These are phyloP conservation scores for Veloporphyrellus conicus DNA, from an alignment of 1,284 basidiomycete species.

Conservation along the genomic window DNA sequence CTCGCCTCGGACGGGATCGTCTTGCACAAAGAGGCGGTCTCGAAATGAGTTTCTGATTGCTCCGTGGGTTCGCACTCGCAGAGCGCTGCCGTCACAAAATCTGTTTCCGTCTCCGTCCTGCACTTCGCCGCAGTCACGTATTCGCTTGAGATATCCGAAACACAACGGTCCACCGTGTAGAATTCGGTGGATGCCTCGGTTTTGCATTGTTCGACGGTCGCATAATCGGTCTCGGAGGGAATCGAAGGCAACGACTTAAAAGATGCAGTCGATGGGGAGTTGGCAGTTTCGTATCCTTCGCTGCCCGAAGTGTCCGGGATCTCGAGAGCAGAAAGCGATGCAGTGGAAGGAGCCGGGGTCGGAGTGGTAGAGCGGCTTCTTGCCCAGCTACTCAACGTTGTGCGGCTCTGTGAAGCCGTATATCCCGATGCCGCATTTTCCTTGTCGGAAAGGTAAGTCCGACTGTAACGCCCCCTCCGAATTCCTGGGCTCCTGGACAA, in stretches of 20 bases:
- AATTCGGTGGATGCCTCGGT: conserved; percentile 48
- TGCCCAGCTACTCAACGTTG: conserved; percentile 35
- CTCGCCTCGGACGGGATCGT: conserved; percentile 39
- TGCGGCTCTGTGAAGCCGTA: conserved; percentile 31
- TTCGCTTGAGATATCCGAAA: conserved; percentile 37
- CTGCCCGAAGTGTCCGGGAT: conserved; percentile 31
- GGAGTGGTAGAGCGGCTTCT: conserved; percentile 32
- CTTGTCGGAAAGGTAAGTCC: conserved; percentile 45
- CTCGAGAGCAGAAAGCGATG: conserved; percentile 28
- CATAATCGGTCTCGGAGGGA: conserved; percentile 50
- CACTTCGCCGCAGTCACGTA: conserved; percentile 51
- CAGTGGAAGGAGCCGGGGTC: conserved; percentile 28
- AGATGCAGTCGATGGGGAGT: conserved; percentile 42
- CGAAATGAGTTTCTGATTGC: conserved; percentile 46
- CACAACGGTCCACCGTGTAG: conserved; percentile 41
- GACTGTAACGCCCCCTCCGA: conserved; percentile 47
- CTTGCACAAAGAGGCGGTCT: conserved; percentile 47
- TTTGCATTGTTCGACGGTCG: conserved; percentile 46
- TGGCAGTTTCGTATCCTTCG: conserved; percentile 33
- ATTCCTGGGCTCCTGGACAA: conserved; percentile 59
- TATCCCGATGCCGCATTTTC: conserved; percentile 43
- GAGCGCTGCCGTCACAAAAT: conserved; percentile 49
- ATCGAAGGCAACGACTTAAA: conserved; percentile 46
- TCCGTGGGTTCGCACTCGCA: conserved; percentile 41
- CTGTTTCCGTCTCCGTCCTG: conserved; percentile 45